Evolutionary conservation across 2,329 filamentous ascomycete species (phyloP), one percentile per base, ranked within the genome.

Genomic region (Aspergillus eucalypticola): DNA sequence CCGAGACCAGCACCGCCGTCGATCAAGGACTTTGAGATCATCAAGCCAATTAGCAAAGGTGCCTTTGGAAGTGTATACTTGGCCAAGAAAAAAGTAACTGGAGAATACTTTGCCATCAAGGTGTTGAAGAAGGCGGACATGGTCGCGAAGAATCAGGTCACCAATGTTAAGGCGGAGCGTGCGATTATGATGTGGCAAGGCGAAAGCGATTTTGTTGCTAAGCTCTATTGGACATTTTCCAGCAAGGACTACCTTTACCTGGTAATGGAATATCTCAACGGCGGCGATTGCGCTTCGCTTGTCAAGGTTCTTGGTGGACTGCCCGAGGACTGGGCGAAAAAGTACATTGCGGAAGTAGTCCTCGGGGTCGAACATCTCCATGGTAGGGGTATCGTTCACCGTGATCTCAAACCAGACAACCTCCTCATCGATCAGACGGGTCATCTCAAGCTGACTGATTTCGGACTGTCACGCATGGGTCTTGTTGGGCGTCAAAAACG

Each of bases 131-230:
- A 99, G 78, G 93, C 95, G n/a, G 95, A 99, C 81, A 99, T 99
- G 95, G 92, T 99, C 64, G 95, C 95, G 63, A 99, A 99, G 78
- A 99, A 99, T 75, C 95, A 99, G 74, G 93, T 99, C 68, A 96
- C 95, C 67, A 99, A 99, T 72, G 95, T 99, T 71, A 98, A 99
- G 78, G 95, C 96, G 8, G 95, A 99, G 78, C 87, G 95, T 66
- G 96, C 96, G 21, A 99, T 99, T 73, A 98, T 99, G 95, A 99
- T 99, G 95, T 98, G 95, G 91, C 95, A 99, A 79, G 95, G 95
- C 21, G 92, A 98, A 76, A 99, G 96, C 75, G 95, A 99, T 61
- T 99, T 99, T 74, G 95, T 99, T 60, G 95, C 95, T 25, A 99
- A 99, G 79, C 84, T 99, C 11, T 99, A 98, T 79, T 99, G 96